Evolutionary conservation across 2,329 filamentous ascomycete genomes (phyloP), one percentile per base, ranked within the genome.

Genomic region (Akanthomyces uredinophilus): DNA sequence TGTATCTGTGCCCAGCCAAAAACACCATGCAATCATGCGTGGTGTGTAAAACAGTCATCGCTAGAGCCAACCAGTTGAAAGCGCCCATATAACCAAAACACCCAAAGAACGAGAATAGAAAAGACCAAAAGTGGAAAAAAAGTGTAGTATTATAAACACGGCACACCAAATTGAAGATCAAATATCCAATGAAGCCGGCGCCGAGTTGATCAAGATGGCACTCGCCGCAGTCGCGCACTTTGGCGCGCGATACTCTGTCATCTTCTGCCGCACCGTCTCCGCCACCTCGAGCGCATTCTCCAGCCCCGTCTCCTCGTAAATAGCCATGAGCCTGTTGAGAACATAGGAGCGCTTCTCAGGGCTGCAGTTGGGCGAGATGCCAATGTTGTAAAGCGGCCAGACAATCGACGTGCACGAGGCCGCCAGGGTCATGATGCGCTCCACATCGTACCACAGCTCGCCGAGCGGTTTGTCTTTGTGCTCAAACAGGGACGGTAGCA

Each of bases 331-430:
- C n/a, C 79, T 72, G 20, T 76, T 74, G 16, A 81, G 69, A 1
- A 79, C 76, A 51, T 81, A 83, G 3, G 72, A 69, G 53, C 75
- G 77, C 66, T 76, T 76, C 53, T 75, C 71, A 3, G 68, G 65
- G 1, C 74, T 73, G 63, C 79, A 81, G 3, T 74, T 76, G 1
- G 78, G 78, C 22, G 79, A 80, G 68, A 80, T 76, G 59, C 80
- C 80, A 8, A 79, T 74, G 13, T 78, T 75, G 61, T 80, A 83
- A 4, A 83, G 72, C 5, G 80, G 80, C 79, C 79, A 82, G 44
- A 83, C 75, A 10, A 81, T 74, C 18, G 78, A 77, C 64, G 80
- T 79, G 27, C 79, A 79, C 1, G 78, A 75, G 10, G 79, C 79
- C 0, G 77, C 78, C 7, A 83, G 71, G 5, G 79, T 77, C 76